phyloP scores from a whole-genome alignment of 1,284 basidiomycete genomes.

The Fomitopsis betulina region DNA sequence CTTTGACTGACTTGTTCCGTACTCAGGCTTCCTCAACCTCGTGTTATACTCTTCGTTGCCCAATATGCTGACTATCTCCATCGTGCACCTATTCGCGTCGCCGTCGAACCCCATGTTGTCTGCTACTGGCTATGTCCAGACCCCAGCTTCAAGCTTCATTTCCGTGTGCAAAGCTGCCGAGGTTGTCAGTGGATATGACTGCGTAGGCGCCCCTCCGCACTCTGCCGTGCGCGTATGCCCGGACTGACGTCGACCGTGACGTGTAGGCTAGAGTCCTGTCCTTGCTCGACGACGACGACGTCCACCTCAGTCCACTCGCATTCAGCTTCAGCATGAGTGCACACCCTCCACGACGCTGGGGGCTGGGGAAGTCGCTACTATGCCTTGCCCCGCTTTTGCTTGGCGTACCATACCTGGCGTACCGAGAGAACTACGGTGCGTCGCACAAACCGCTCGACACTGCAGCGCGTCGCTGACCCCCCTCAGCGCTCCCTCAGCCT shows the following conservation, averaged over 20 bases:
- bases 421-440: conserved; percentile 29
- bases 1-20: neutral
- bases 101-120: neutral
- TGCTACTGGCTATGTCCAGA: neutral
- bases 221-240: neutral
- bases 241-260: neutral
- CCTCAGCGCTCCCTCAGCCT: conserved; percentile 36
- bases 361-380: conserved; percentile 32
- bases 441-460: neutral
- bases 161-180: neutral
- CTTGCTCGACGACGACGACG: neutral
- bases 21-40: neutral
- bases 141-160: neutral
- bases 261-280: neutral
- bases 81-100: neutral
- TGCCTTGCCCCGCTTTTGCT: conserved; percentile 31
- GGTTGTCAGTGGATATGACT: neutral
- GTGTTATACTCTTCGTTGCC: no score
- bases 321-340: conserved; percentile 14
- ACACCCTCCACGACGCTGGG: conserved; percentile 27
- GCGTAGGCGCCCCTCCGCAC: neutral
- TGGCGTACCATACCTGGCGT: conserved; percentile 27
- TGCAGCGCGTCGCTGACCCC: neutral
- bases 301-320: neutral
- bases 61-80: no score